These are phyloP conservation scores for Talaromyces proteolyticus DNA, from an alignment of 495 filamentous ascomycete species.

Conservation along the genomic window DNA sequence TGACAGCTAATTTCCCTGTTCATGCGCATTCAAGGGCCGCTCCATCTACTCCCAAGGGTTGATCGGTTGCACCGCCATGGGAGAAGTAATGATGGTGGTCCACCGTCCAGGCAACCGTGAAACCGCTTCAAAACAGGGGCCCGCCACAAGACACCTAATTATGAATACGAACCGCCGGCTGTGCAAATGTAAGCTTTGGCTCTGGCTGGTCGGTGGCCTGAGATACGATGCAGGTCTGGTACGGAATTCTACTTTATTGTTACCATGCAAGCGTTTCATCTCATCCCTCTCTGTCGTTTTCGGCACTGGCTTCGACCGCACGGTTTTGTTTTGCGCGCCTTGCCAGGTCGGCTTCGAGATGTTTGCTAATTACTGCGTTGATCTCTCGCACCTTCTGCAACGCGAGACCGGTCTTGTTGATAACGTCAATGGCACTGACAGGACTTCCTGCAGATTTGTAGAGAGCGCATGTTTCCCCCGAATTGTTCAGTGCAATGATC, in stretches of 20 bases:
- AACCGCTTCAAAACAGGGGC: constrained; percentile 3
- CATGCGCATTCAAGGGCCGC: no score
- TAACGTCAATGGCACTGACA: constrained; percentile 67
- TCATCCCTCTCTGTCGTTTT: constrained; percentile 55
- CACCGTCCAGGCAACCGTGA: not conserved
- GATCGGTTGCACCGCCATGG: not conserved
- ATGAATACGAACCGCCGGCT: no score
- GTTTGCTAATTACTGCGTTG: constrained; percentile 60
- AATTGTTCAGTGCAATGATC: constrained; percentile 78
- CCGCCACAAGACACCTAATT: not conserved
- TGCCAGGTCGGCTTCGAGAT: constrained; percentile 69
- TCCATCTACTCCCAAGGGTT: no score
- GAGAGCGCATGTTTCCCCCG: constrained; percentile 88
- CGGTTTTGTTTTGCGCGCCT: constrained; percentile 69
- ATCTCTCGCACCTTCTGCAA: constrained; percentile 75
- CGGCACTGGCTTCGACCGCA: constrained; percentile 73
- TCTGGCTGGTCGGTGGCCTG: no score
- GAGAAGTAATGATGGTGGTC: not conserved
- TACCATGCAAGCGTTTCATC: not conserved
- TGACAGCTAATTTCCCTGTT: no score
- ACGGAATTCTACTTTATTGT: not conserved
- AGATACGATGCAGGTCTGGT: constrained; percentile 1
- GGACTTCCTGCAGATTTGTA: constrained; percentile 80
- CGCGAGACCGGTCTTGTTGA: constrained; percentile 64
- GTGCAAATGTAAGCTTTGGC: no score